Evolutionary conservation across 1,284 basidiomycete species (phyloP).

Genomic region (Cryptococcus amylolentus): DNA sequence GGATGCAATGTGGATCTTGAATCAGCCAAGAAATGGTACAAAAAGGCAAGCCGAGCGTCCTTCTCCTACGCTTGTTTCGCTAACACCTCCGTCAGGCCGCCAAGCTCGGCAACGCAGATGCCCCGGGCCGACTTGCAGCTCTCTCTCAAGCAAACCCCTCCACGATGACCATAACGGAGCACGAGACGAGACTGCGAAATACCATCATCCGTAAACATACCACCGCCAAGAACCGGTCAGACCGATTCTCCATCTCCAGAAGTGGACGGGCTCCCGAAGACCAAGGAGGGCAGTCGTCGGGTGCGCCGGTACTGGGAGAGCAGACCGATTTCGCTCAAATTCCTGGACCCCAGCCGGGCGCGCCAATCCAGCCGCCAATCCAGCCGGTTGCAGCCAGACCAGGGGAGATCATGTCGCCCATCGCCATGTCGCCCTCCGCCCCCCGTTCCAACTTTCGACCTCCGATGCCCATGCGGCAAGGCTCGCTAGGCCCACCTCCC

Average conservation of each 20-base stretch:
- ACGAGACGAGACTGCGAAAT: conserved; percentile 70
- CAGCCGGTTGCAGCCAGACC: not conserved
- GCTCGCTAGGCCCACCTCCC: conserved; percentile 7
- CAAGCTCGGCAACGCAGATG: conserved; percentile 77
- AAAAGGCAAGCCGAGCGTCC: conserved; percentile 26
- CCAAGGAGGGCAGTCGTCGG: too few species aligned
- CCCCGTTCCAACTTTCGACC: not conserved
- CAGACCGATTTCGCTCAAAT: too few species aligned
- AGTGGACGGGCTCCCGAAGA: too few species aligned
- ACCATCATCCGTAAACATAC: conserved; percentile 80
- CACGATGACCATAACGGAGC: conserved; percentile 69
- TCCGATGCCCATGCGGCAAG: too few species aligned
- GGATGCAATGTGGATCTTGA: conserved; percentile 34
- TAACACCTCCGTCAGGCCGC: conserved; percentile 58
- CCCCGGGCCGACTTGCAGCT: conserved; percentile 57
- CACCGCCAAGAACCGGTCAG: conserved; percentile 68
- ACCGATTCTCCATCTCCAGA: conserved; percentile 38
- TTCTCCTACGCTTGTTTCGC: not conserved
- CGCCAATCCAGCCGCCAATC: too few species aligned
- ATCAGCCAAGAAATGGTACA: conserved; percentile 45
- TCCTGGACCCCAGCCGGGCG: too few species aligned
- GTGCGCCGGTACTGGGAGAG: too few species aligned
- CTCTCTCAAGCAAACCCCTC: conserved; percentile 60
- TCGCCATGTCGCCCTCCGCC: not conserved
- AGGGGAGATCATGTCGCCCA: conserved; percentile 18